These are phyloP conservation scores for Madurella fahalii DNA, from an alignment of 2,329 filamentous ascomycete species.

Conservation along the genomic window DNA sequence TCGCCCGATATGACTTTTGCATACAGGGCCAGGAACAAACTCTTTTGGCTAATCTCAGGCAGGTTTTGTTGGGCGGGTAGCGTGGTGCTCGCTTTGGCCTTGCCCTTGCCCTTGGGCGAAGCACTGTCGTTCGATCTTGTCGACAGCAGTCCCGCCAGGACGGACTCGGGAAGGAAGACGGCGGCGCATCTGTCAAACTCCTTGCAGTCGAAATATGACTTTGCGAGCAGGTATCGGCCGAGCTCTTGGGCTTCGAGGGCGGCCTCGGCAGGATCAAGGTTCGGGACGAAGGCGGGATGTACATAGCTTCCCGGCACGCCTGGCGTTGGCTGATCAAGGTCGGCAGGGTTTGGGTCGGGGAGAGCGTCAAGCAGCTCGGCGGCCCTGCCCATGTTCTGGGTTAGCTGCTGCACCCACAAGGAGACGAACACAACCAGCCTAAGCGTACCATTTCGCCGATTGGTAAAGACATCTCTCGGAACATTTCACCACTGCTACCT, in stretches of 20 bases:
- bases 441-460: slow-evolving; percentile 81
- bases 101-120: slow-evolving; percentile 39
- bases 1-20: slow-evolving; percentile 90
- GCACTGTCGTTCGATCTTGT: slow-evolving; percentile 36
- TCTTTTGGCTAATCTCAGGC: slow-evolving; percentile 76
- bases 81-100: slow-evolving; percentile 52
- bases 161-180: slow-evolving; percentile 78
- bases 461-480: slow-evolving; percentile 94
- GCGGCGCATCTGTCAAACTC: slow-evolving; percentile 93
- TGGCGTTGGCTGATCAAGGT: slow-evolving; percentile 45
- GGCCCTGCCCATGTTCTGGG: slow-evolving; percentile 56
- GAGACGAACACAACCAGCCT: neutral
- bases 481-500: slow-evolving; percentile 84
- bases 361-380: slow-evolving; percentile 89
- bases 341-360: slow-evolving; percentile 51
- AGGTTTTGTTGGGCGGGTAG: slow-evolving; percentile 31
- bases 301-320: slow-evolving; percentile 35
- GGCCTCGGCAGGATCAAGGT: slow-evolving; percentile 67
- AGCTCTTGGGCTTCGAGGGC: slow-evolving; percentile 73
- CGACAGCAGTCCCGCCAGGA: slow-evolving; percentile 62
- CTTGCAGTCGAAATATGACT: slow-evolving; percentile 90
- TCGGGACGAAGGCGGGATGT: slow-evolving; percentile 49
- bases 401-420: slow-evolving; percentile 12
- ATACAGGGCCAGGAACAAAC: slow-evolving; percentile 86
- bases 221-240: slow-evolving; percentile 82